These are phyloP conservation scores for Senna siamea DNA, from an alignment of 306 rosid genomes.

Conservation along the genomic window DNA sequence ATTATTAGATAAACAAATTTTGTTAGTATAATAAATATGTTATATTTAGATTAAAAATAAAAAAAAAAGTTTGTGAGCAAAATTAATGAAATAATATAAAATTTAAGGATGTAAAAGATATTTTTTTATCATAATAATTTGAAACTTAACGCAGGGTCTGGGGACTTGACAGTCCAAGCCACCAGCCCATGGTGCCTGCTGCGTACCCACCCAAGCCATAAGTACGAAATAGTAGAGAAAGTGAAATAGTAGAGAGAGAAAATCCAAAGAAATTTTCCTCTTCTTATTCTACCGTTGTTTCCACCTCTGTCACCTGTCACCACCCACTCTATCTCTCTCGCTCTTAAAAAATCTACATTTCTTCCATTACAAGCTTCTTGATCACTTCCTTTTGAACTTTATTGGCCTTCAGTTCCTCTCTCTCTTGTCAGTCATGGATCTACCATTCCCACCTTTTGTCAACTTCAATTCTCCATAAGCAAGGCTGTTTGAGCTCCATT, in stretches of 20 bases:
- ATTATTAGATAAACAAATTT: too few species aligned
- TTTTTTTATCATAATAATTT: too few species aligned
- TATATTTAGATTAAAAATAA: too few species aligned
- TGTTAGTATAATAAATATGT: too few species aligned
- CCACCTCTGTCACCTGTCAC: neutral
- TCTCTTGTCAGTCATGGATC: slow-evolving; percentile 46
- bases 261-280: neutral
- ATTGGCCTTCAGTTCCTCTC: neutral
- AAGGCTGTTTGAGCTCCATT: slow-evolving; percentile 24
- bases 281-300: neutral
- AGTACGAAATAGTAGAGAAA: too few species aligned
- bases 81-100: too few species aligned
- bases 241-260: too few species aligned
- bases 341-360: slow-evolving; percentile 32
- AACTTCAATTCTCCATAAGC: slow-evolving; percentile 5
- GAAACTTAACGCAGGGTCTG: neutral
- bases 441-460: slow-evolving; percentile 1
- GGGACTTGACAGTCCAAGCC: slow-evolving; percentile 4
- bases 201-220: neutral
- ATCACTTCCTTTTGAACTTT: slow-evolving; percentile 13
- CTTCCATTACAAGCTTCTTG: neutral
- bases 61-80: too few species aligned
- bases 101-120: too few species aligned
- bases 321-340: neutral
- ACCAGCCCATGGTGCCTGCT: neutral